Base-by-base conservation (phyloP, 1,139 yeast genomes). In the Candida sojae region DNA sequence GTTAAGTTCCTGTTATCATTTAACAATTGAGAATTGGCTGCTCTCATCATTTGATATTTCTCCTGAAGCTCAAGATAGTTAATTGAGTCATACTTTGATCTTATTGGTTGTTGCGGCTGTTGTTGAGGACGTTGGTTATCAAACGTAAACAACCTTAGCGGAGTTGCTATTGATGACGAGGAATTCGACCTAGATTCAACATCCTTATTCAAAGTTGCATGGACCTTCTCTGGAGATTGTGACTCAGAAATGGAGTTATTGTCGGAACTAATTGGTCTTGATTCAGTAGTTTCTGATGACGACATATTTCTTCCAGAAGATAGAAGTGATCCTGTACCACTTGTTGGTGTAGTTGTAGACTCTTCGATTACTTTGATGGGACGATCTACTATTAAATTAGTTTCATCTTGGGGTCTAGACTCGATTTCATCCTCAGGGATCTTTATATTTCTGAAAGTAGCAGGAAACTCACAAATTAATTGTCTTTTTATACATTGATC, bases 361-460 rank as follows among this genome's bases (percentile, higher is more conserved):
- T 33, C 31, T 8, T 41, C 44, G 7, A 7, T 5, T 9, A 28
- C 3, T 28, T 33, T 41, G 6, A 30, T 6, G 8, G 33, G 42
- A 10, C 21, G 13, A 17, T 39, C 42, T 1, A 29, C 11, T 10
- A 10, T 5, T 23, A 39, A 30, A 4, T 29, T 8, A 25, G n/a
- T 9, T 33, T 13, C 32, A 28, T 12, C 21, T 32, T 41, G 38
- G 11, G 28, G 35, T 36, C 30, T 46, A 5, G 47, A 17, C 13
- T 47, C 43, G 9, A 44, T 42, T 33, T 62, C 67, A 37, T 63
- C 65, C 46, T 64, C 69, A 43, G 63, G 59, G 43, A 70, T 67
- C 45, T 63, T 66, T 23, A 69, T 69, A 48, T 72, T 72, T 48
- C 77, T 58, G 50, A 71, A 73, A 1, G 71, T 73, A 10, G 70